Evolutionary conservation across 2,329 filamentous ascomycete species (phyloP).

Genomic region (Biscogniauxia marginata): DNA sequence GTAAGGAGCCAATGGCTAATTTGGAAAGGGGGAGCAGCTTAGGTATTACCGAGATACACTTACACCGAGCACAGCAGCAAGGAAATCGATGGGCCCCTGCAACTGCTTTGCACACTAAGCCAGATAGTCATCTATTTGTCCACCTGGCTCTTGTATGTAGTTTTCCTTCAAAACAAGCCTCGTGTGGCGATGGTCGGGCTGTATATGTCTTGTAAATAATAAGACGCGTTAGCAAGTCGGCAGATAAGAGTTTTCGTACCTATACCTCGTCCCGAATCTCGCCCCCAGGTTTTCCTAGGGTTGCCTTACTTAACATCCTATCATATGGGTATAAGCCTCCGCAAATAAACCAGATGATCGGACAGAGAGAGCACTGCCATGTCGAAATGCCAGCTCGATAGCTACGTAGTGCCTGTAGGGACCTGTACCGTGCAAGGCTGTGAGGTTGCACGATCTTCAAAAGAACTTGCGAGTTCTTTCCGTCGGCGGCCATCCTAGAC

Average conservation of each 20-base stretch:
- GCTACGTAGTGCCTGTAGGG: neutral
- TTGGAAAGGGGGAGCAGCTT: neutral
- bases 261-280: neutral
- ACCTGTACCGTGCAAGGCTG: neutral
- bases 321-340: neutral
- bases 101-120: slow-evolving; percentile 9
- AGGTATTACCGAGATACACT: slow-evolving; percentile 12
- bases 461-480: neutral
- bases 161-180: slow-evolving; percentile 5
- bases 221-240: too few relatives aligned
- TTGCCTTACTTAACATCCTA: neutral
- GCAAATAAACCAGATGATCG: neutral
- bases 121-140: neutral
- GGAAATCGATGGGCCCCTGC: slow-evolving; percentile 7
- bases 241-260: neutral
- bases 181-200: too few relatives aligned
- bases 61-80: slow-evolving; percentile 26
- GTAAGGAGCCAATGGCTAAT: slow-evolving; percentile 17
- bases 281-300: neutral
- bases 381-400: neutral
- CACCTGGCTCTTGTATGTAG: neutral
- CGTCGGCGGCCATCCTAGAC: neutral
- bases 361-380: neutral
- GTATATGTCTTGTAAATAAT: too few relatives aligned
- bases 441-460: neutral